Base-by-base conservation (phyloP, 192 early-diverging fungal species). In the Backusella parvicylindrica region DNA sequence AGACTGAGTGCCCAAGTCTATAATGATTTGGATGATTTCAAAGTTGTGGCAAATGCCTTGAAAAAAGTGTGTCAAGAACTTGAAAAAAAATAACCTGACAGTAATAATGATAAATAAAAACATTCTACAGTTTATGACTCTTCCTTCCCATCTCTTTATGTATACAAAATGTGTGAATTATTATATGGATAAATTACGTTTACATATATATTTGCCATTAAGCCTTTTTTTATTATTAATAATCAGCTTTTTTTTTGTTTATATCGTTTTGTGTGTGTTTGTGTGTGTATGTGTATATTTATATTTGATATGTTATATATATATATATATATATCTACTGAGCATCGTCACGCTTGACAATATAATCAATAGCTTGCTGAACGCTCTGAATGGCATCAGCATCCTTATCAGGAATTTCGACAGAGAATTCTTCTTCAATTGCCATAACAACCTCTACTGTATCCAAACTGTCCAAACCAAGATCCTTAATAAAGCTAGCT, bases 401-500 rank as follows among this genome's bases (percentile, higher is more conserved):
- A 75, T 95, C 97, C 84, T 94, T 92, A 77, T 99, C 98, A 66
- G 95, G 91, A 81, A 99, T 93, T 85, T 99, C 98, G 71, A 99
- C 92, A 80, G 93, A 95, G 86, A 99, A 99, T 86, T 99, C 97
- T 81, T 99, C 97, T 87, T 99, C 97, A 75, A 99, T 92, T 68
- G 97, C 97, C 96, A 99, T 98, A 68, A 97, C 96, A 69, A 99
- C 95, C 86, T 99, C 98, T 28, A 99, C 96, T 68, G 95, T 93
- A 84, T 98, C 98, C 73, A 99, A 88, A 80, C 91, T 93, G 84
- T 99, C 98, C 68, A 99, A 86, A 15, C 95, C 95, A 73, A 99
- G 92, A 79, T 98, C 98, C 79, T 91, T 91, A 83, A 89, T 86
- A 83, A 99, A 99, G 82, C 92, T 89, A n/a, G 98, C 89, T 64